Conservation (phyloP, 164 flowering plant genomes). For the Vitis riparia region DNA sequence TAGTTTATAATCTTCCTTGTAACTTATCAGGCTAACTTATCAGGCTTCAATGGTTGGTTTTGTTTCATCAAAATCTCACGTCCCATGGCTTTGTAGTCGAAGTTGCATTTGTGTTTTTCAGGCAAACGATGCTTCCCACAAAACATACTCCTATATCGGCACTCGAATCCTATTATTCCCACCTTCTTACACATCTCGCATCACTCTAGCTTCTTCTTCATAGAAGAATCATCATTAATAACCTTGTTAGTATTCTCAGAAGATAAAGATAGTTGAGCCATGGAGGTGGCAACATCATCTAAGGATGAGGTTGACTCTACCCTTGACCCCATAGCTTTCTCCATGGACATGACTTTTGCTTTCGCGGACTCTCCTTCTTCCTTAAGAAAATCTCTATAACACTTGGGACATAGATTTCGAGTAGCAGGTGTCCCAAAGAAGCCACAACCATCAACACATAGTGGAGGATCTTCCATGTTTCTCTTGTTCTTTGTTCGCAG, state of each 20-base stretch:
- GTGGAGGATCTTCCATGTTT: background rate
- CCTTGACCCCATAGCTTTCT: too few species aligned
- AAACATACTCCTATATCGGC: slow-evolving; percentile 25
- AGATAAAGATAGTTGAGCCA: too few species aligned
- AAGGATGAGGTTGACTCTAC: too few species aligned
- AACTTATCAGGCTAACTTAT: slow-evolving; percentile 24
- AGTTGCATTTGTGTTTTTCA: slow-evolving; percentile 17
- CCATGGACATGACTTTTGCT: too few species aligned
- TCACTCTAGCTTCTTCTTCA: background rate
- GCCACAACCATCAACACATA: background rate
- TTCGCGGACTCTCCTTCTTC: background rate
- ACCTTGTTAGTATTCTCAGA: too few species aligned
- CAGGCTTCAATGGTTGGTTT: slow-evolving; percentile 13
- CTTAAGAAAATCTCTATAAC: slow-evolving; percentile 9
- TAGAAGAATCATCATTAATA: too few species aligned
- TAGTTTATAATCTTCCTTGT: background rate
- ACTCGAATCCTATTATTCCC: slow-evolving; percentile 23
- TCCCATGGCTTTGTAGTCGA: slow-evolving; percentile 23
- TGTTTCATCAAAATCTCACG: slow-evolving; percentile 13
- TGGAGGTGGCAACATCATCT: too few species aligned
- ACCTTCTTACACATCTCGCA: slow-evolving; percentile 17
- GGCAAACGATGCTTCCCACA: slow-evolving; percentile 29
- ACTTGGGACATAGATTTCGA: slow-evolving; percentile 2
- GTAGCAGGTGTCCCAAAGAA: background rate
- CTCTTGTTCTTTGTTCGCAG: background rate